phyloP scores from a whole-genome alignment of 2,329 filamentous ascomycete genomes.

The Bisporella sp. region DNA sequence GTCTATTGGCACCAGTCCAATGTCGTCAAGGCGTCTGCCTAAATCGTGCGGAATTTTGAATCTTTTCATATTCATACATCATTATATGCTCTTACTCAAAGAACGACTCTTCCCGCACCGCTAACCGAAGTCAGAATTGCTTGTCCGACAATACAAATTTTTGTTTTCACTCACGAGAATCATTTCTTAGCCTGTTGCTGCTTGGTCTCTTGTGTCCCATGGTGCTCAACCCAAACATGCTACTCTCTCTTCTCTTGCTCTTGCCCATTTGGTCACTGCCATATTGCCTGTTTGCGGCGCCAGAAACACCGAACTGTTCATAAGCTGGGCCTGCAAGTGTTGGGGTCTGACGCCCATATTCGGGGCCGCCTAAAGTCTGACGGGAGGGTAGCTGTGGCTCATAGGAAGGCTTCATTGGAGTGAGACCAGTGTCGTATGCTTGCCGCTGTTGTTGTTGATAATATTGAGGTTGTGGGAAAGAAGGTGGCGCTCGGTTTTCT shows the following conservation, averaged over 20 bases:
- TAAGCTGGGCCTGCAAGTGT: slow-evolving; percentile 26
- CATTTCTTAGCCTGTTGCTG: slow-evolving; percentile 20
- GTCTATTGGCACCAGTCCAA: slow-evolving; percentile 19
- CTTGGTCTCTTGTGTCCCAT: slow-evolving; percentile 28
- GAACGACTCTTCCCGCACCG: slow-evolving; percentile 26
- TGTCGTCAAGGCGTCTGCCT: slow-evolving; percentile 10
- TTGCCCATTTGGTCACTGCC: slow-evolving; percentile 31
- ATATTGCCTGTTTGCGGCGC: slow-evolving; percentile 26
- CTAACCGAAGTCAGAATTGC: slow-evolving; percentile 13
- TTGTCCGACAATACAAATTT: background rate
- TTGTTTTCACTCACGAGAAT: slow-evolving; percentile 19
- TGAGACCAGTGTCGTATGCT: slow-evolving; percentile 42
- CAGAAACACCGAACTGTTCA: slow-evolving; percentile 32
- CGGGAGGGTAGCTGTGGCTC: slow-evolving; percentile 23
- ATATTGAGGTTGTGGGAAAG: slow-evolving; percentile 31
- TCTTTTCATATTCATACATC: background rate
- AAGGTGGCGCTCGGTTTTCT: slow-evolving; percentile 16
- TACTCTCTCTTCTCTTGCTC: slow-evolving; percentile 50
- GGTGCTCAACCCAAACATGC: slow-evolving; percentile 43
- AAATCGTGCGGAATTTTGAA: background rate
- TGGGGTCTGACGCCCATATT: slow-evolving; percentile 20
- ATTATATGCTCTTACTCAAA: slow-evolving; percentile 10
- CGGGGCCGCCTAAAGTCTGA: slow-evolving; percentile 24
- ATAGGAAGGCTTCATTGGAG: slow-evolving; percentile 42
- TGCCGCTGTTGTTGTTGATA: slow-evolving; percentile 19